Conservation (phyloP, 169 alveolate species). For the Pseudocohnilembus persalinus region DNA sequence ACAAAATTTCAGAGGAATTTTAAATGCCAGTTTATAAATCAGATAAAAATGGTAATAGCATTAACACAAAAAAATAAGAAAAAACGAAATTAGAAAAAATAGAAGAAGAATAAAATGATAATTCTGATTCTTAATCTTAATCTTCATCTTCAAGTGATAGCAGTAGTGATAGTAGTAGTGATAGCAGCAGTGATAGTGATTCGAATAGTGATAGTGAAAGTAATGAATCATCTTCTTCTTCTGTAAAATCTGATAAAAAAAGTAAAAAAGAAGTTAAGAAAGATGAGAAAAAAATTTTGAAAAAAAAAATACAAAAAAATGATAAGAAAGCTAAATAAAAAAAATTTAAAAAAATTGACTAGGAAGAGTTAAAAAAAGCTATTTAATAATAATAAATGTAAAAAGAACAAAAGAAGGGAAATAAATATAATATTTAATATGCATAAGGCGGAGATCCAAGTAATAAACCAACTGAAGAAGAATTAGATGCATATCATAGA, state of each 20-base stretch:
- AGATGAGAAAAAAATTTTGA: neutral
- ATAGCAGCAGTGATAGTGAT: neutral
- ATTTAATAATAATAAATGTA: no score
- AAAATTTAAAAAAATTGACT: no score
- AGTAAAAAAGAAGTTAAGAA: neutral
- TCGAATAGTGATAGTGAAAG: neutral
- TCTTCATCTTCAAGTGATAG: conserved; percentile 4
- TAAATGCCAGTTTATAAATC: no score
- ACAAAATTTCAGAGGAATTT: no score
- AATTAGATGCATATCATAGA: conserved; percentile 41
- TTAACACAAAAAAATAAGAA: neutral
- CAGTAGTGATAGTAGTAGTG: neutral
- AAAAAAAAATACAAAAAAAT: no score
- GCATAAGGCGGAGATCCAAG: conserved; percentile 9
- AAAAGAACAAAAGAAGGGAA: no score
- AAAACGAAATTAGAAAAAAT: neutral
- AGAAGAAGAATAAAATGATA: neutral
- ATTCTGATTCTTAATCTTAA: no score
- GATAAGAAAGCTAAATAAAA: neutral
- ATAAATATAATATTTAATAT: conserved; percentile 1
- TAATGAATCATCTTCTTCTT: neutral
- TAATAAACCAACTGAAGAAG: conserved; percentile 47
- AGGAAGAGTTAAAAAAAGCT: no score
- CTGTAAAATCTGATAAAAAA: neutral
- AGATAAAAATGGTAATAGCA: no score